Base-by-base conservation (phyloP, 495 filamentous ascomycete species). In the Cenococcum geophilum region DNA sequence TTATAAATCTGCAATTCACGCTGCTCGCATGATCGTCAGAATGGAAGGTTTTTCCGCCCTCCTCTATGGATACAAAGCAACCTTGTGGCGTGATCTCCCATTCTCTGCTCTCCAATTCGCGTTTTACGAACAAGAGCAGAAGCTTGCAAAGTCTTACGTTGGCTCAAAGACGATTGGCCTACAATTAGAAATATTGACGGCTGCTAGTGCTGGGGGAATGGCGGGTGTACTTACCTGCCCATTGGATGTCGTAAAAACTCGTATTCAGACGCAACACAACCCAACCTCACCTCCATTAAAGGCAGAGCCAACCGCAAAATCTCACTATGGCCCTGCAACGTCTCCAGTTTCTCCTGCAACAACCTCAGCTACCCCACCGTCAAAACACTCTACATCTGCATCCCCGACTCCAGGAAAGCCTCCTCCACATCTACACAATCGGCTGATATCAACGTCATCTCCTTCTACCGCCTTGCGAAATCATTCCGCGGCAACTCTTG, bases 61-160 rank as follows among this genome's bases (percentile, higher is more conserved):
- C 1, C 97, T 96, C 72, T 86, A 95, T 69, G 95, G 95, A 1
- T 98, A 93, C 72, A 92, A 91, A 70, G 87, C 93, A 16, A 98
- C 93, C 0, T 83, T 98, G 22, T 95, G 88, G 77, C 88, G 93
- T 59, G 93, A 97, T 70, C 82, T 98, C 5, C 93, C 93, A 1
- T 98, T 95, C 71, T 96, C 91, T 11, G 93, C 93, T 0, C 76
- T 98, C 8, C 92, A 97, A 71, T 98, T 97, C 73, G 90, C 95
- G 57, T 97, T 98, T 72, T 98, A 97, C 73, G 93, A 98, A 74
- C 89, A 97, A 73, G 90, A 88, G 67, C 92, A 91, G 62, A 81
- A 76, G 20, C 80, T 88, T 79, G 92, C 93, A 0, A 88, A 84
- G 68, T 68, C 84, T 55, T 96, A 84, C 80, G 76, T 81, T 32